Evolutionary conservation across 1,284 basidiomycete species (phyloP).

Genomic region (Phellopilus nigrolimitatus): DNA sequence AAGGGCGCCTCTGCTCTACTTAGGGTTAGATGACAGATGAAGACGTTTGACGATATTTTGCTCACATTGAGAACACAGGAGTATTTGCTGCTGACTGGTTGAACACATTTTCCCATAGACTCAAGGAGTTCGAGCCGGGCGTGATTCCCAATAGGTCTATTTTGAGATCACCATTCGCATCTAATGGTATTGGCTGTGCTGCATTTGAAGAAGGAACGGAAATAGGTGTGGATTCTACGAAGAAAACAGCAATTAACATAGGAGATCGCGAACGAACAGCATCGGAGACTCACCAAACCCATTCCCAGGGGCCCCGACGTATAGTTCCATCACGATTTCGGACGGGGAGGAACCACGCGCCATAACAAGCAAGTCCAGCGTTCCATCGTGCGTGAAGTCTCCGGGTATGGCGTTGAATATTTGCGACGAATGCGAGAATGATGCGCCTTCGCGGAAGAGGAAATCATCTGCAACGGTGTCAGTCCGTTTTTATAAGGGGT

Average conservation of each 20-base stretch:
- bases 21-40: slow-evolving; percentile 7
- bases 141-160: slow-evolving; percentile 82
- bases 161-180: slow-evolving; percentile 83
- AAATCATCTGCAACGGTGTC: slow-evolving; percentile 47
- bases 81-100: slow-evolving; percentile 49
- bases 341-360: slow-evolving; percentile 44
- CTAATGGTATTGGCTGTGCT: slow-evolving; percentile 83
- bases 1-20: slow-evolving; percentile 56
- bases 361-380: slow-evolving; percentile 88
- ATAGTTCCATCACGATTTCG: slow-evolving; percentile 63
- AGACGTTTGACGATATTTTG: slow-evolving; percentile 6
- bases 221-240: slow-evolving; percentile 41
- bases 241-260: not conserved
- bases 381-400: slow-evolving; percentile 91
- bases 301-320: slow-evolving; percentile 56
- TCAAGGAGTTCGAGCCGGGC: slow-evolving; percentile 43
- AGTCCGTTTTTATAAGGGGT: not conserved
- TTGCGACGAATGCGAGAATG: slow-evolving; percentile 49
- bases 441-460: slow-evolving; percentile 48
- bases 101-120: slow-evolving; percentile 77
- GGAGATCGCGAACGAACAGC: not conserved
- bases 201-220: slow-evolving; percentile 58
- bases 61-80: slow-evolving; percentile 59
- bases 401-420: slow-evolving; percentile 84
- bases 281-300: slow-evolving; percentile 57